Base-by-base conservation (phyloP, 164 flowering plant species). In the Tetrastigma voinierianum region DNA sequence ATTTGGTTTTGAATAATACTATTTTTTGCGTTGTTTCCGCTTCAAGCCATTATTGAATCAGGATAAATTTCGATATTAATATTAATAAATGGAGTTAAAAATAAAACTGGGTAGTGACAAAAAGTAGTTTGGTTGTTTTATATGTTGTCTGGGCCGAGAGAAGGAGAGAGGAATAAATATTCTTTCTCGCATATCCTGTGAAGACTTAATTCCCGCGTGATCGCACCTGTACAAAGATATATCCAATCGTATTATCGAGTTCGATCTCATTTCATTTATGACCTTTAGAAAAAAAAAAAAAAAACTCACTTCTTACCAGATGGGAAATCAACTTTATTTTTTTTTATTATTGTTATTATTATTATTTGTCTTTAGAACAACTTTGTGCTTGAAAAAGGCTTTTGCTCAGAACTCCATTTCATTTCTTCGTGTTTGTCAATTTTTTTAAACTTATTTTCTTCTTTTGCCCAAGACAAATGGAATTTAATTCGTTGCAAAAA, bases 51-150 rank as follows among this genome's bases (percentile, higher is more conserved):
- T n/a, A n/a, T n/a, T n/a, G n/a, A n/a, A n/a, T n/a, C n/a, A n/a
- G n/a, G n/a, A n/a, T n/a, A n/a, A n/a, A n/a, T n/a, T n/a, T n/a
- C n/a, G n/a, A n/a, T n/a, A n/a, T n/a, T n/a, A n/a, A n/a, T n/a
- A n/a, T n/a, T n/a, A n/a, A n/a, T n/a, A n/a, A n/a, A n/a, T n/a
- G n/a, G 76, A 14, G 57, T 72, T 79, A 77, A 70, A 74, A 57
- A 71, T 65, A n/a, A n/a, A n/a, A n/a, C n/a, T n/a, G n/a, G 69
- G 73, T 59, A 56, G 64, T n/a, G 57, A 74, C 69, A 64, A 78
- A 71, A 69, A 66, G 64, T 68, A 70, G 69, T 73, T 78, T 78
- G 73, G 77, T 76, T 81, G 79, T 74, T 77, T 77, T 75, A 72
- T 74, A 73, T 78, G 78, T 68, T 76, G 81, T 80, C 67, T 77